Conservation (phyloP, 208 protist genomes). For the Trypanosoma cruzi region DNA sequence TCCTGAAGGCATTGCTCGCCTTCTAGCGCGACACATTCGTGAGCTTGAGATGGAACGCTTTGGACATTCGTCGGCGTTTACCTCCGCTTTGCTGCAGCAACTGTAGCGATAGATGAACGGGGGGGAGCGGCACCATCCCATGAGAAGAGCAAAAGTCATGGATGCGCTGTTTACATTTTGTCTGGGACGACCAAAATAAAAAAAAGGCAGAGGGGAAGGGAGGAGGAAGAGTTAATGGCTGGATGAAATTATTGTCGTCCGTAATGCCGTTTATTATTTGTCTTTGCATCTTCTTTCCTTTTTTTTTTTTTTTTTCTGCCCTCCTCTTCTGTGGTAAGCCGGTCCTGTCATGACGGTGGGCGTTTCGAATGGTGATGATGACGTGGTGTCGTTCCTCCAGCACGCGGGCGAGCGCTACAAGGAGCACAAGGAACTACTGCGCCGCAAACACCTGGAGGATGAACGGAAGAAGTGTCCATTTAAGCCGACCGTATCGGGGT, state of each 20-base stretch:
- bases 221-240: too few species aligned
- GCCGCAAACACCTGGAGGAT: constrained; percentile 40
- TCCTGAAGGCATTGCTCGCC: constrained; percentile 6
- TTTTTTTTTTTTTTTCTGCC: constrained; percentile 1
- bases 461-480: constrained; percentile 51
- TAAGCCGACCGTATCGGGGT: constrained; percentile 46
- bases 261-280: too few species aligned
- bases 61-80: constrained; percentile 17
- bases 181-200: too few species aligned
- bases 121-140: not conserved
- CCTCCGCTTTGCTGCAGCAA: constrained; percentile 8
- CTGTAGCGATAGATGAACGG: not conserved
- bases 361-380: not conserved
- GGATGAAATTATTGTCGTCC: too few species aligned
- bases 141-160: too few species aligned
- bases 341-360: constrained; percentile 2
- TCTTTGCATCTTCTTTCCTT: constrained; percentile 13
- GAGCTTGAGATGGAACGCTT: constrained; percentile 14
- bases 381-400: constrained; percentile 74
- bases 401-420: constrained; percentile 56
- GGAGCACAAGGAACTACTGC: constrained; percentile 68
- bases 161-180: too few species aligned
- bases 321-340: not conserved
- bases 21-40: constrained; percentile 10
- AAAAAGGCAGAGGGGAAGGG: too few species aligned